phyloP scores from a whole-genome alignment of 2,329 filamentous ascomycete species.

The Gaeumannomyces tritici region DNA sequence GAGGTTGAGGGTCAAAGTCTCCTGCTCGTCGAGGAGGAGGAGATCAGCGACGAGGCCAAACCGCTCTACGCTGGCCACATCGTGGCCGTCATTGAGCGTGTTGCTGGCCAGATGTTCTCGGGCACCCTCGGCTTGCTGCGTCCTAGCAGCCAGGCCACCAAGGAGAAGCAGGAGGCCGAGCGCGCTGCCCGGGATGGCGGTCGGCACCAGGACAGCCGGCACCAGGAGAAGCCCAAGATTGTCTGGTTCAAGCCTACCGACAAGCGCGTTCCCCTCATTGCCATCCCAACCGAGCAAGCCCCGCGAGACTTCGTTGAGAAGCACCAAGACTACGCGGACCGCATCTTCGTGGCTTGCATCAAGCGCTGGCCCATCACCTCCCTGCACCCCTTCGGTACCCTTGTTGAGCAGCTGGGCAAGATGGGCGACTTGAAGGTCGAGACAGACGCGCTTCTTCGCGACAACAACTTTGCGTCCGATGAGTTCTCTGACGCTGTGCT shows the following conservation, averaged over 20 bases:
- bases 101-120: conserved; percentile 98
- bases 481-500: conserved; percentile 96
- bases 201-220: conserved; percentile 68
- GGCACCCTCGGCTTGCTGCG: conserved; percentile 88
- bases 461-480: conserved; percentile 98
- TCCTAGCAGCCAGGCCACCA: conserved; percentile 95
- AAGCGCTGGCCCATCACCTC: conserved; percentile 99
- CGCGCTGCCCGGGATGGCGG: conserved; percentile 78
- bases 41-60: conserved; percentile 97
- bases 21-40: conserved; percentile 93
- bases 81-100: conserved; percentile 93
- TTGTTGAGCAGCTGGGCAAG: conserved; percentile 91
- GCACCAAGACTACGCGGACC: conserved; percentile 93
- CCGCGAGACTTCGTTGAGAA: conserved; percentile 97
- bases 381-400: conserved; percentile 94
- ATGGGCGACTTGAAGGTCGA: conserved; percentile 98
- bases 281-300: conserved; percentile 95
- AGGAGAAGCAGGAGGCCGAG: conserved; percentile 98
- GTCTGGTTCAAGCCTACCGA: conserved; percentile 99
- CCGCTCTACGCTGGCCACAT: conserved; percentile 95
- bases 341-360: conserved; percentile 97
- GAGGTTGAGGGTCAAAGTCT: conserved; percentile 97
- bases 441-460: conserved; percentile 89
- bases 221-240: conserved; percentile 97
- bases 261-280: conserved; percentile 95